Base-by-base conservation (phyloP, 805 yeast species). In the Cyberlindnera xylosilytica region DNA sequence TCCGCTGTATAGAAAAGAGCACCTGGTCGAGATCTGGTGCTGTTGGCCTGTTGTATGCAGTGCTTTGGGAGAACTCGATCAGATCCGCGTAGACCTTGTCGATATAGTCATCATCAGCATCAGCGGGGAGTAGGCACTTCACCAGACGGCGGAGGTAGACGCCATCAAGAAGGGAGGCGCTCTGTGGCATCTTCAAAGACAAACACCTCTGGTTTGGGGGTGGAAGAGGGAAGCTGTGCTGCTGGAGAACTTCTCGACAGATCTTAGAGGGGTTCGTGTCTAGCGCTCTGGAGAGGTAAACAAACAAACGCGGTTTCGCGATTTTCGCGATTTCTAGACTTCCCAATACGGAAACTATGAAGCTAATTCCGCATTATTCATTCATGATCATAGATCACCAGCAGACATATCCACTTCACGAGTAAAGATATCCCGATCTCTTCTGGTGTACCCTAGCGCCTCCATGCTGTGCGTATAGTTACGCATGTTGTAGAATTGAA, bases 401-500 rank as follows among this genome's bases (percentile, higher is more conserved):
- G 51, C 16, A 1, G 41, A 32, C 35, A 57, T 63, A 36, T 69
- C 73, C 15, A 68, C 56, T 45, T 67, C 73, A 26, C 61, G 52
- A 15, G 66, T 61, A 52, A 76, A 77, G 44, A 69, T 71, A 36
- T 71, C 74, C 19, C 63, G 54, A 4, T 56, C 58, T 10, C 58
- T 55, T 26, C 68, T 59, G 31, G 65, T 67, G 54, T 81, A 83
- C 0, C 90, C 90, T 44, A 83, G 61, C 40, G 65, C 62, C 20
- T 61, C 66, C 81, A 83, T 77, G 13, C 73, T 66, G 3, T 52
- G 51, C 6, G 74, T 69, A 50, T 83, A 85, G 45, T 71, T 72
- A 23, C 80, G 62, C 49, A 77, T 69, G 56, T 88, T 83, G 68
- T 87, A 89, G 53, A 80, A 85, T 57, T 83, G 91, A 12, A 87